Base-by-base conservation (phyloP, 192 early-diverging fungal genomes). In the Coemansia sp. region DNA sequence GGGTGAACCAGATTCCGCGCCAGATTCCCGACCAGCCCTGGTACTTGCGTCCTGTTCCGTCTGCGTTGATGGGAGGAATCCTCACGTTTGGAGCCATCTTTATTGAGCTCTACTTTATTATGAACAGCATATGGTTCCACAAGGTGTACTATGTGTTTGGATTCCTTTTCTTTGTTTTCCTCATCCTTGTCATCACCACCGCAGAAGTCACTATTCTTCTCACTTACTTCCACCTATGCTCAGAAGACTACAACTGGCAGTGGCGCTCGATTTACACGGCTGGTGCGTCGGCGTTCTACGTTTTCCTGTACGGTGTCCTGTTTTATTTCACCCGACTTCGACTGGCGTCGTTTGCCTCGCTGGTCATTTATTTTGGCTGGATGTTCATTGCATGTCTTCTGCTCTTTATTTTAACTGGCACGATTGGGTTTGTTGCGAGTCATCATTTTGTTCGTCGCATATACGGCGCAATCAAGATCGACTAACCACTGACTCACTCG, bases 71-170 rank as follows among this genome's bases (percentile, higher is more conserved):
- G 75, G 90, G 90, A 9, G 96, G 95, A 42, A 72, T 98, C 36
- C 83, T 98, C 43, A 94, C 94, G 18, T 98, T 98, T 73, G 93
- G 89, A 5, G 89, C 94, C 21, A 93, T 97, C 57, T 98, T 97
- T 67, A 94, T 97, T 68, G 96, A 98, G 86, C 85, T 97, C 51
- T 97, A 96, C 83, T 98, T 95, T 80, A 92, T 98, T 63, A 92
- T 97, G 85, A 92, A 92, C 79, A 91, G 89, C 49, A 94, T 97
- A 52, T 96, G 94, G 94, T 90, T 89, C 85, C 90, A 93, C 85
- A 89, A 90, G 71, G 88, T 94, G 22, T 98, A 96, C 83, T 95
- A 96, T 71, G 89, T 95, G 62, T 95, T 94, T 87, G 94, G 95
- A 0, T 95, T 97, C 84, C 75, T 95, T 70, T 88, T 95, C 84